Evolutionary conservation across 495 filamentous ascomycete genomes (phyloP), one percentile per base, ranked within the genome.

Genomic region (Oleoguttula mirabilis): DNA sequence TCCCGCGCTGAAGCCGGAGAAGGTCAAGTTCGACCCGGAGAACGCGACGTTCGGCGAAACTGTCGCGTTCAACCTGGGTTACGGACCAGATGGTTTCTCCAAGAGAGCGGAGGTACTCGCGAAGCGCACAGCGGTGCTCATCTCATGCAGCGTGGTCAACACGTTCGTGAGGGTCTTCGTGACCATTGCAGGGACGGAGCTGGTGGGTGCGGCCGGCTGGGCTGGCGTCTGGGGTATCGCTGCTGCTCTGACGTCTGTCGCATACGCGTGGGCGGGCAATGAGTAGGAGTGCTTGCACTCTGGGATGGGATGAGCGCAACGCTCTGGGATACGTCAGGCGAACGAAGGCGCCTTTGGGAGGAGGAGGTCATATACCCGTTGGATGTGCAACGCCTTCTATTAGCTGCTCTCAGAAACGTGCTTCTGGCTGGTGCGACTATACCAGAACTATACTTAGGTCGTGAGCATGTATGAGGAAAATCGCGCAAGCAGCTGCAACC

Each of bases 201-300:
- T 73, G 1, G 56, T 64, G 5, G 86, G 86, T 20, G 80, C 83
- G 0, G 63, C 60, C 10, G 76, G 70, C 0, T 94, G 81, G 68
- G 76, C 80, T 2, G 63, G 63, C 10, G 63, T 87, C 11, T 94
- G 83, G 83, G 72, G 71, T 31, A 42, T 70, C 11, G 78, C 79
- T 1, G 69, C 71, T 0, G 47, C 71, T 42, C 51, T 75, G 25
- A 73, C 75, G 3, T 80, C 81, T 1, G 50, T 67, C 11, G 67
- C 61, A 34, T 73, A 81, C 64, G 61, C 67, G 55, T 72, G 76
- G 77, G 60, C 80, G 44, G 70, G 69, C 24, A 64, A 66, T 32
- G 69, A 72, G 22, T 64, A n/a, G n/a, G n/a, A n/a, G n/a, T n/a
- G n/a, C n/a, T n/a, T n/a, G n/a, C n/a, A n/a, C n/a, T n/a, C n/a